Base-by-base conservation (phyloP, 305 asterid species). In the Lippia alba region DNA sequence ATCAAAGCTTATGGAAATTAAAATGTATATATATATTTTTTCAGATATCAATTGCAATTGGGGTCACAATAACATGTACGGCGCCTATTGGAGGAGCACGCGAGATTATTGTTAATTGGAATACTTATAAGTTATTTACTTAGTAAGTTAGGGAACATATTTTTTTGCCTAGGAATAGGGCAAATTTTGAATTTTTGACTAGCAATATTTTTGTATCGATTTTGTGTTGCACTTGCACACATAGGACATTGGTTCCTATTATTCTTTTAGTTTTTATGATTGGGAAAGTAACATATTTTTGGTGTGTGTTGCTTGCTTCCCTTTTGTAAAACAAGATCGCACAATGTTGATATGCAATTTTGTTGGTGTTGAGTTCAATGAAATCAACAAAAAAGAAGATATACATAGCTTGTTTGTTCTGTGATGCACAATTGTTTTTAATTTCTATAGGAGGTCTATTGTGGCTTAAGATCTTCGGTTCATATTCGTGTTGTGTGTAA, bases 21-120 rank as follows among this genome's bases (percentile, higher is more conserved):
- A 56, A 36, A 54, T 4, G 0, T 14, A 14, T 10, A 40, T 0
- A 10, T 60, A 67, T 15, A 3, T 12, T 5, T 6, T 73, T 74
- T 51, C 76, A 83, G 85, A 32, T 73, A 53, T 72, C 81, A 5
- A 73, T 80, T 55, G 4, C 53, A 6, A 64, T 80, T 20, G 85
- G 87, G 2, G 0, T 70, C 7, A 12, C 19, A 0, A 75, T 80
- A 12, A 78, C 79, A 1, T 6, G 64, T 0, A 41, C 76, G 49
- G 85, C 78, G 36, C 88, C 88, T 11, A 66, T 80, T n/a, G 88
- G 83, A 59, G 85, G 85, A 70, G 73, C 66, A 5, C 78, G 57
- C 4, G 73, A 74, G 57, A 80, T 83, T 53, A 14, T 78, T 6
- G 0, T 20, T 8, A 61, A 73, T 1, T 76, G 81, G 84, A 68